A percentile compares a stretch with the other conserved stretches of the same genome.
These are phyloP conservation scores for Apiospora koreana DNA, from an alignment of 2,329 filamentous ascomycete species.

Conservation along the genomic window DNA sequence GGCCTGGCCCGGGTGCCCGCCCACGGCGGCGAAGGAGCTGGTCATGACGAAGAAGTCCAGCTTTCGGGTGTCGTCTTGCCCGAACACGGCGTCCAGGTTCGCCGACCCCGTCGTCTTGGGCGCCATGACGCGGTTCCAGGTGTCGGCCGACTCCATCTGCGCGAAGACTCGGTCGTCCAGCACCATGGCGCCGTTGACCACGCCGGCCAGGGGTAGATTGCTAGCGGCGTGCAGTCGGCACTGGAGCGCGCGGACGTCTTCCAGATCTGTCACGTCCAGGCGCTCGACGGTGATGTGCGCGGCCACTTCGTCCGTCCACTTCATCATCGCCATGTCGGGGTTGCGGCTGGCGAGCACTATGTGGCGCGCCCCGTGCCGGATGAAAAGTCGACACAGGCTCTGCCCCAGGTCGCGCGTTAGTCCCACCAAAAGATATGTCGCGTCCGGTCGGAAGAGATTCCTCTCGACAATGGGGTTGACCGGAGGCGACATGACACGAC, in stretches of 20 bases:
- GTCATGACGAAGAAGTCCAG: conserved; percentile 51
- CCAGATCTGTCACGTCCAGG: conserved; percentile 29
- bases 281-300: conserved; percentile 25
- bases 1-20: conserved; percentile 44
- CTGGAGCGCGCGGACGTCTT: conserved; percentile 31
- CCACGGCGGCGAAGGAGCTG: conserved; percentile 45
- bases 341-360: conserved; percentile 43
- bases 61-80: conserved; percentile 13
- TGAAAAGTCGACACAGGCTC: conserved; percentile 41
- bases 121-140: conserved; percentile 37
- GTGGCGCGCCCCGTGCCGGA: conserved; percentile 38
- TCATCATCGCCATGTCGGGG: conserved; percentile 24
- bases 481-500: conserved; percentile 34
- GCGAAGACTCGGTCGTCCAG: conserved; percentile 44
- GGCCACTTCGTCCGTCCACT: conserved; percentile 36
- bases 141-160: conserved; percentile 38
- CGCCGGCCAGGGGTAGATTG: conserved; percentile 37
- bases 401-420: conserved; percentile 47
- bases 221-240: conserved; percentile 16
- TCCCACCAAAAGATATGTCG: conserved; percentile 42
- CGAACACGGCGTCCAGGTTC: conserved; percentile 41
- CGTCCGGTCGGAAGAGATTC: conserved; percentile 30
- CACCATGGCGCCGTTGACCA: conserved; percentile 48
- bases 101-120: conserved; percentile 43
- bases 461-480: conserved; percentile 26